Evolutionary conservation across 1,284 basidiomycete species (phyloP), one percentile per base, ranked within the genome.

Genomic region (Termitomyces sp.): DNA sequence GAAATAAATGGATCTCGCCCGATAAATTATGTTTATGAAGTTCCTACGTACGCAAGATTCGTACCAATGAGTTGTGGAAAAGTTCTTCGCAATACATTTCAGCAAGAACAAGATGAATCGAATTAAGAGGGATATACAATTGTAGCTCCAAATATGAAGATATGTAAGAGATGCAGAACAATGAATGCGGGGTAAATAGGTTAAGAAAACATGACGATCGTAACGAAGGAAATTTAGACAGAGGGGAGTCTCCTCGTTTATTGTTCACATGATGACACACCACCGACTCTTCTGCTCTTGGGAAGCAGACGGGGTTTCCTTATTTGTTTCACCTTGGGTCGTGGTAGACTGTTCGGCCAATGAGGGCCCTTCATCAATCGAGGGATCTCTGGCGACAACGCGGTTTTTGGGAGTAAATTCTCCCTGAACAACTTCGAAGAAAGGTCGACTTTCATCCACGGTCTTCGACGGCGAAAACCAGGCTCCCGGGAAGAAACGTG

Each of bases 401-500:
- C 62, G 55, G 57, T 71, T 72, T 8, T 64, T 60, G 19, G 68
- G 56, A 12, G 64, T 65, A 56, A 83, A 82, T 63, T 79, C 78
- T 57, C 80, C 81, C 53, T 71, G 67, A 12, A 79, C 80, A 55
- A 73, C 68, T 53, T 82, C 80, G 40, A 80, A 60, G 9, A 80
- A 82, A 3, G 79, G 65, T 41, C 77, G 67, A 46, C 72, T 74
- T 59, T 75, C 71, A 17, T 76, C 70, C 0, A 70, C 68, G 19
- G 67, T 56, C 58, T 68, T 72, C 31, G 66, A 50, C 24, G 66
- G 58, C 1, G 77, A 77, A 67, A 79, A 80, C 80, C 80, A 82
- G 4, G 76, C 78, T 33, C 81, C 81, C 13, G 79, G 79, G 73
- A 81, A 79, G 67, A 79, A 76, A 47, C 76, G 71, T 12, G 79